Evolutionary conservation across 2,329 filamentous ascomycete genomes (phyloP).

Genomic region (Ophiostoma ips): DNA sequence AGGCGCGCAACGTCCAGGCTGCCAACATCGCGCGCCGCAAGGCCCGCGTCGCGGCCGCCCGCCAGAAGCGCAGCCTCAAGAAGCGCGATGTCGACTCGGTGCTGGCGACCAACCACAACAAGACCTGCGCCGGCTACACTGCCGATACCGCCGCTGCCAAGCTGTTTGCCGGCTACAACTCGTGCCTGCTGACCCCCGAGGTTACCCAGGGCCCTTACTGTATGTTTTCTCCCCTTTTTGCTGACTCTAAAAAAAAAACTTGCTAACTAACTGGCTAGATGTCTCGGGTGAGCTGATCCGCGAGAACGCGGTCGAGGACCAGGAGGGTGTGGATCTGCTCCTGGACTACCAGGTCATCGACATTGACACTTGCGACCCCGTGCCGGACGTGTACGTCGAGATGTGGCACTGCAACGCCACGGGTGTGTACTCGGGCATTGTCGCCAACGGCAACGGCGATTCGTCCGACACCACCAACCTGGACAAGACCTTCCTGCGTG

Average conservation of each 20-base stretch:
- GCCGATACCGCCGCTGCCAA: conserved; percentile 20
- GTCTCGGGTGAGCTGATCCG: conserved; percentile 38
- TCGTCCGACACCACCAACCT: conserved; percentile 20
- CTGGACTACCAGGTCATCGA: conserved; percentile 41
- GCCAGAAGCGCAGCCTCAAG: background rate
- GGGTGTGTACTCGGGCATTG: conserved; percentile 26
- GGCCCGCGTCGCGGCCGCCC: background rate
- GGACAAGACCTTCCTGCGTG: conserved; percentile 29
- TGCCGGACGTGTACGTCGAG: conserved; percentile 34
- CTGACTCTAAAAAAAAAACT: background rate
- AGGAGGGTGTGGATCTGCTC: conserved; percentile 33
- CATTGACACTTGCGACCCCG: conserved; percentile 36
- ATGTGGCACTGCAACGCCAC: conserved; percentile 34
- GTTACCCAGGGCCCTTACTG: conserved; percentile 40
- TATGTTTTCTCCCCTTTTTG: background rate
- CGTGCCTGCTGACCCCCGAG: conserved; percentile 38
- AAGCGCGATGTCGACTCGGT: conserved; percentile 9
- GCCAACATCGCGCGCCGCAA: conserved; percentile 25
- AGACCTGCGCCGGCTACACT: conserved; percentile 17
- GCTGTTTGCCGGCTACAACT: conserved; percentile 29
- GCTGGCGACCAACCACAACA: conserved; percentile 38
- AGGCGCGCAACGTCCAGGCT: conserved; percentile 24
- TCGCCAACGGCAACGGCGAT: conserved; percentile 3
- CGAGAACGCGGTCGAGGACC: conserved; percentile 30
- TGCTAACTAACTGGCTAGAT: conserved; percentile 11